Percentiles rank a stretch among this genome's conserved stretches.
Conservation (phyloP, 2,329 filamentous ascomycete species). For the Blastomyces gilchristii region DNA sequence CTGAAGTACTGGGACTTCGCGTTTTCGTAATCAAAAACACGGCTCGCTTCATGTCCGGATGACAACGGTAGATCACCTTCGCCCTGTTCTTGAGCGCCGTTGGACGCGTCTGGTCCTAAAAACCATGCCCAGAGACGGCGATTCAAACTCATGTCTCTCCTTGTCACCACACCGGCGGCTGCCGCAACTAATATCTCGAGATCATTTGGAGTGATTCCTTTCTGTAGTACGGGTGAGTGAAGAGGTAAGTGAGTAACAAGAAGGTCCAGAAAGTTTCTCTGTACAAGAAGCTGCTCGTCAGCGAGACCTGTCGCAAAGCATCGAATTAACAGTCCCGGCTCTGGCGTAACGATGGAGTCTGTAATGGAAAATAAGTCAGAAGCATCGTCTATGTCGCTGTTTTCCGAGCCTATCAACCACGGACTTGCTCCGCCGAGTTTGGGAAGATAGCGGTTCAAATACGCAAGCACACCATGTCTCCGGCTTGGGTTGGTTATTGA, state of each 20-base stretch:
- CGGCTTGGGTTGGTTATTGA: conserved; percentile 81
- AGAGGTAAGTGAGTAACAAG: conserved; percentile 84
- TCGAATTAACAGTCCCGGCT: conserved; percentile 79
- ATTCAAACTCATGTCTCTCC: conserved; percentile 95
- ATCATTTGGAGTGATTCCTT: conserved; percentile 60
- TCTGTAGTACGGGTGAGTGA: conserved; percentile 69
- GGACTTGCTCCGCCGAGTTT: conserved; percentile 46
- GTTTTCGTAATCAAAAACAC: conserved; percentile 34
- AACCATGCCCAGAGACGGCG: conserved; percentile 94
- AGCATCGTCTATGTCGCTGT: conserved; percentile 19
- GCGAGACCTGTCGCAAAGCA: conserved; percentile 83
- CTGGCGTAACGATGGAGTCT: conserved; percentile 53
- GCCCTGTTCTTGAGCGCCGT: conserved; percentile 28
- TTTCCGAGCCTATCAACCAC: conserved; percentile 24
- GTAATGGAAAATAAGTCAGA: conserved; percentile 29
- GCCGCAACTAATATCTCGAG: conserved; percentile 72
- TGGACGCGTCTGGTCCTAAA: conserved; percentile 60
- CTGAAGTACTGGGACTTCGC: conserved; percentile 74
- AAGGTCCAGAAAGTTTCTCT: conserved; percentile 86
- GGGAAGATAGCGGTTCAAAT: conserved; percentile 68
- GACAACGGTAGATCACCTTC: conserved; percentile 23
- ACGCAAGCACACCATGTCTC: conserved; percentile 77
- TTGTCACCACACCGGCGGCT: conserved; percentile 74
- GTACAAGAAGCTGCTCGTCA: conserved; percentile 82
- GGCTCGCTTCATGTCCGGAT: conserved; percentile 21